A percentile compares a stretch with the other conserved stretches of the same genome.
These are phyloP conservation scores for Capronia americana DNA, from an alignment of 2,329 filamentous ascomycete species.

Conservation along the genomic window DNA sequence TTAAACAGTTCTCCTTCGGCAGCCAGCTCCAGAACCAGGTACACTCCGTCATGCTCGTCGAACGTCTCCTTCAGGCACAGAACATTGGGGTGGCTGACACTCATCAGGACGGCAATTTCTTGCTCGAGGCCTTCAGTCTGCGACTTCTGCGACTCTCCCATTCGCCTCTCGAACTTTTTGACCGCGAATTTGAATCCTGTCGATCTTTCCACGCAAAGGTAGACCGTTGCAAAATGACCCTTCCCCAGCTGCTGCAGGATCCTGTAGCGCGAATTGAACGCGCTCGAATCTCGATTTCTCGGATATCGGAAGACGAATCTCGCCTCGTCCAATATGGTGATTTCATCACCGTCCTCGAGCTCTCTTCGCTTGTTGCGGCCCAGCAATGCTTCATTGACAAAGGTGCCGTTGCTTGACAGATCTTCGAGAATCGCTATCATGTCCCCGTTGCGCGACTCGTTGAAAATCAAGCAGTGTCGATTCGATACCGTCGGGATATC, in stretches of 20 bases:
- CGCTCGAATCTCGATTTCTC: conserved; percentile 71
- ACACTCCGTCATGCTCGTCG: conserved; percentile 87
- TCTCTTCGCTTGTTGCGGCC: conserved; percentile 91
- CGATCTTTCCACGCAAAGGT: conserved; percentile 84
- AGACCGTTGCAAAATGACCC: conserved; percentile 93
- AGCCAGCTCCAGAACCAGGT: conserved; percentile 88
- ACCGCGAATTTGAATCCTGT: conserved; percentile 85
- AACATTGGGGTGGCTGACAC: conserved; percentile 92
- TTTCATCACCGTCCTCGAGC: conserved; percentile 86
- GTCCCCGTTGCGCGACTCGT: conserved; percentile 64
- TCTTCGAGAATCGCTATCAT: conserved; percentile 82
- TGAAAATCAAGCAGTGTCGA: conserved; percentile 63
- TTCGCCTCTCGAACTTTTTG: conserved; percentile 89
- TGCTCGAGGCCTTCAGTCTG: conserved; percentile 88
- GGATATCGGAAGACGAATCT: conserved; percentile 94
- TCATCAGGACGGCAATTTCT: conserved; percentile 95
- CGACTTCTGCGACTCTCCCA: conserved; percentile 79
- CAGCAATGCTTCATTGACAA: conserved; percentile 88
- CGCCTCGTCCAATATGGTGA: conserved; percentile 82
- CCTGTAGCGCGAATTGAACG: conserved; percentile 85
- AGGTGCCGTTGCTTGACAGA: conserved; percentile 94
- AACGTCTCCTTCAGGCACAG: conserved; percentile 95
- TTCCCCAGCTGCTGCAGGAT: conserved; percentile 86
- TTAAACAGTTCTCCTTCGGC: conserved; percentile 96
- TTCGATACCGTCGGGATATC: conserved; percentile 85